These are phyloP conservation scores for Acer negundo DNA, from an alignment of 345 rosid species.

Conservation along the genomic window DNA sequence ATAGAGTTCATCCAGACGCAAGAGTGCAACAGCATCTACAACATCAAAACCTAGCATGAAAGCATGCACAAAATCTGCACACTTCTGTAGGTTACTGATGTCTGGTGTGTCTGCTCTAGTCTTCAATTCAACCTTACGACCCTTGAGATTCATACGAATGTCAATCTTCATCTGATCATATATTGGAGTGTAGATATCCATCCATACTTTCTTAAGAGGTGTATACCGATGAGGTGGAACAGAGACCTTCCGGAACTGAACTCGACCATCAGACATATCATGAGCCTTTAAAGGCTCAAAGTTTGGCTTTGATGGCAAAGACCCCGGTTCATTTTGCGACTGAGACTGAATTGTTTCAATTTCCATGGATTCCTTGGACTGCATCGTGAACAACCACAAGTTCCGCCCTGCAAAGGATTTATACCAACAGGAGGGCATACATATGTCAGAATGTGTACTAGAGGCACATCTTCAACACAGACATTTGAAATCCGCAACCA, in stretches of 20 bases:
- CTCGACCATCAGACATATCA: conserved; percentile 77
- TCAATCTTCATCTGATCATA: conserved; percentile 86
- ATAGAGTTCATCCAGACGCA: conserved; percentile 77
- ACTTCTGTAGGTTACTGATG: conserved; percentile 72
- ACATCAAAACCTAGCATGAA: conserved; percentile 86
- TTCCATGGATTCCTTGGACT: conserved; percentile 45
- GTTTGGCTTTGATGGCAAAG: conserved; percentile 57
- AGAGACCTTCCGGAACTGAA: conserved; percentile 65
- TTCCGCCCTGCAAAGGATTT: not conserved
- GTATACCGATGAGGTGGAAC: conserved; percentile 85
- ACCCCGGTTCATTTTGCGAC: not conserved
- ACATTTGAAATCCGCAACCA: not conserved
- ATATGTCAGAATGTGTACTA: too few relatives aligned
- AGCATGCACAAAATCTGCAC: conserved; percentile 85
- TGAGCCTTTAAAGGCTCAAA: conserved; percentile 78
- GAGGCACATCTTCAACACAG: not conserved
- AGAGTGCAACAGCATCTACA: conserved; percentile 68
- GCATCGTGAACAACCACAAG: not conserved
- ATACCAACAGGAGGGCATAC: not conserved
- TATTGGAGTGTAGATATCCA: conserved; percentile 73
- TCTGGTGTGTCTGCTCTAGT: conserved; percentile 73
- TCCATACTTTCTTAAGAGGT: conserved; percentile 81
- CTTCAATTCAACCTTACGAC: conserved; percentile 74
- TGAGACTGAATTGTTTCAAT: conserved; percentile 35
- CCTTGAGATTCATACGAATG: conserved; percentile 81